Evolutionary conservation across 257 asterid species (phyloP), one percentile per base, ranked within the genome.

Genomic region (Solanum infundibuliforme): DNA sequence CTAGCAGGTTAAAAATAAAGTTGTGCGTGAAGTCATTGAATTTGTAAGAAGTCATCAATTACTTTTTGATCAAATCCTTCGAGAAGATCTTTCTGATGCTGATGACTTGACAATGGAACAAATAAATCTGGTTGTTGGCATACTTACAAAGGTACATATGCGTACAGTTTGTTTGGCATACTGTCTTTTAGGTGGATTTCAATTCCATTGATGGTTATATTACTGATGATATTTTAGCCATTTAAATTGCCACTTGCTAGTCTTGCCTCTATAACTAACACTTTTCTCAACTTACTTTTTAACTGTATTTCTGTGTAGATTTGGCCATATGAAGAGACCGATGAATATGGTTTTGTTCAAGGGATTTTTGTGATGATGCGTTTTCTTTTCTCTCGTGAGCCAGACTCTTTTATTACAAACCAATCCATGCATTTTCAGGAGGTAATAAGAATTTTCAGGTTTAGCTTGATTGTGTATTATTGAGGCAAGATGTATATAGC

Each of bases 281-380:
- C 43, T 35, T 21, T 34, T 86, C 62, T 48, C 16, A 21, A 32
- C 35, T 6, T 18, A 89, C 73, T 89, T 84, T 84, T 86, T 88
- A 88, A 90, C 90, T 69, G 66, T 88, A 73, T 85, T 69, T 66
- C 71, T 85, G 69, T 88, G 82, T 32, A 92, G 99, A 98, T 97
- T 87, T 97, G 99, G 99, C 98, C 99, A 48, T 95, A 95, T 92
- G 99, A 95, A 89, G 99, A 93, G 91, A 92, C 92, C 38, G 98
- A 93, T 90, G 97, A 94, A 86, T 92, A 90, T 92, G 99, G 98
- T 89, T 94, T 97, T 86, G 83, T 96, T 86, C 99, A 97, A 95
- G 94, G 98, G 88, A 98, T 97, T 77, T 97, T 93, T 73, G 91
- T 93, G 86, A 93, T 95, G 96, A 95, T 93, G 96, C 91, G 89